Conservation (phyloP, 192 early-diverging fungal genomes). For the Coemansia sp. region DNA sequence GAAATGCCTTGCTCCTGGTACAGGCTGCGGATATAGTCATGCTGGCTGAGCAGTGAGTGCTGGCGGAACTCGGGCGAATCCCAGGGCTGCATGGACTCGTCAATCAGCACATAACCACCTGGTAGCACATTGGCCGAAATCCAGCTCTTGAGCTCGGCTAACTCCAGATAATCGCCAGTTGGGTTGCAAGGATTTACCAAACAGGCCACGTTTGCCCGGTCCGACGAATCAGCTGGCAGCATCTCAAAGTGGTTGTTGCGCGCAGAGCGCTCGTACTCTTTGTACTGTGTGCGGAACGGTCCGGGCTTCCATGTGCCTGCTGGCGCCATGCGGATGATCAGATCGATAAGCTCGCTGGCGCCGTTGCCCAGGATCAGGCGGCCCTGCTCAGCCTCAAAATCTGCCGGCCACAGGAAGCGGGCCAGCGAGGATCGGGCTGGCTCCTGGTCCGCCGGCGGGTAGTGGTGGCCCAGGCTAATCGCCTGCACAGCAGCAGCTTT, state of each 20-base stretch:
- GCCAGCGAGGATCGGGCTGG: conserved; percentile 82
- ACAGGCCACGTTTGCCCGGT: conserved; percentile 70
- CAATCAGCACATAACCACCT: conserved; percentile 80
- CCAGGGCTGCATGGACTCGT: conserved; percentile 97
- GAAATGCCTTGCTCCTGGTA: conserved; percentile 66
- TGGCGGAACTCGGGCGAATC: conserved; percentile 73
- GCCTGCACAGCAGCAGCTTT: conserved; percentile 68
- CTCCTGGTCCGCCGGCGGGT: conserved; percentile 90
- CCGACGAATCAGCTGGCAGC: conserved; percentile 55
- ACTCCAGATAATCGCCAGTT: conserved; percentile 79
- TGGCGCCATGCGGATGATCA: conserved; percentile 76
- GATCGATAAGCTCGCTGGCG: conserved; percentile 87
- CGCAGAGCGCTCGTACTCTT: conserved; percentile 87
- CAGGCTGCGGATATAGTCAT: conserved; percentile 61
- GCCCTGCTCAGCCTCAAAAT: conserved; percentile 54
- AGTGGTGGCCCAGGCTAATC: conserved; percentile 75
- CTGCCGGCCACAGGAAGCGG: conserved; percentile 72
- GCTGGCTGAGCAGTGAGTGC: conserved; percentile 79
- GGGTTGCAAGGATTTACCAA: conserved; percentile 94
- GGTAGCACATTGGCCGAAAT: conserved; percentile 71
- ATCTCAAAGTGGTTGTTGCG: conserved; percentile 70
- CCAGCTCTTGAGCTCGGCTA: conserved; percentile 73
- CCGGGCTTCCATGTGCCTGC: conserved; percentile 81
- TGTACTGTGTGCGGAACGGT: conserved; percentile 82
- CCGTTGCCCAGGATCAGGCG: conserved; percentile 85